Evolutionary conservation across 495 filamentous ascomycete genomes (phyloP), one percentile per base, ranked within the genome.

Genomic region (Chaetomium tenue): DNA sequence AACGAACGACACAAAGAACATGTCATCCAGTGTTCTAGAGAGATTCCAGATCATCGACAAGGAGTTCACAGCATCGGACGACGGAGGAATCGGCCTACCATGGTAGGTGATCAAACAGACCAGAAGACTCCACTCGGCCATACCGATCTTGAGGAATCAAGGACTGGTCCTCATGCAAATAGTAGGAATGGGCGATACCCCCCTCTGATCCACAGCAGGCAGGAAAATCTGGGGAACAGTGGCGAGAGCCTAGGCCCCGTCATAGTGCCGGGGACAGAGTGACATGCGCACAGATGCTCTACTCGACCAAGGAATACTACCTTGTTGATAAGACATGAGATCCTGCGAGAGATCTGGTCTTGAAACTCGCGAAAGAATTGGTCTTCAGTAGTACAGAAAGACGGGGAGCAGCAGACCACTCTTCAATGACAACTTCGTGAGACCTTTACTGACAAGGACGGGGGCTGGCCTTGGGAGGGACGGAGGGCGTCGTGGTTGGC

Each of bases 31-130:
- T 12, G 39, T 58, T 63, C 69, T 60, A 71, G 67, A 62, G 46
- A 37, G 6, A 37, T 61, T 60, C 67, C 61, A 71, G 69, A 66
- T 71, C 65, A 54, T 16, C 58, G 33, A 48, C 51, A 46, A 22
- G 60, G 40, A 28, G 11, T 52, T 50, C 37, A 57, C 54, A 25
- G 51, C 40, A 63, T 63, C 58, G 13, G 18, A 61, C 30, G 37
- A 58, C n/a, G 11, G 22, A 23, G 26, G 50, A 51, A 12, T 55
- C 18, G 66, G 63, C 46, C 55, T 60, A 63, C 55, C 33, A 54
- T 47, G 30, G 26, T 33, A 63, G 69, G 28, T 68, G 66, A 71
- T 71, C 69, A 73, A 73, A 73, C 71, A 65, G 50, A 50, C 53
- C 50, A 55, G 30, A 55, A 53, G 51, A 59, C 22, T 39, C 33